Evolutionary conservation across 1,284 basidiomycete genomes (phyloP).

Genomic region (Rhodotorula glutinis): DNA sequence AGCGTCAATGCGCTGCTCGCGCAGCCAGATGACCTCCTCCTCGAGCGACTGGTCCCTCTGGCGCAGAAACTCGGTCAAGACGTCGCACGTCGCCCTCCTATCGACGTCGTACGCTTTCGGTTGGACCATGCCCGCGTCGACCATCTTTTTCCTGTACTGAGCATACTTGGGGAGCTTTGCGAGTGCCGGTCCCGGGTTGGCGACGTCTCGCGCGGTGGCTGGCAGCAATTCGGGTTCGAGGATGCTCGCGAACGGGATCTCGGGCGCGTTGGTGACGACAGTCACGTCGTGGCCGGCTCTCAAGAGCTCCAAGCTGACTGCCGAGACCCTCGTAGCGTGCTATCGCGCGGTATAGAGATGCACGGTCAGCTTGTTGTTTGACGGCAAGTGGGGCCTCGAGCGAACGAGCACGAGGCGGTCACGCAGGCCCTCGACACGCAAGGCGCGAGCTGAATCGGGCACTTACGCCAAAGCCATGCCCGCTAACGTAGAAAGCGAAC

Average conservation of each 20-base stretch:
- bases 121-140: conserved; percentile 45
- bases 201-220: conserved; percentile 19
- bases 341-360: neutral
- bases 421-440: neutral
- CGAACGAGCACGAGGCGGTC: neutral
- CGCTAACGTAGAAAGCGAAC: conserved; percentile 29
- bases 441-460: neutral
- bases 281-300: conserved; percentile 40
- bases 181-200: neutral
- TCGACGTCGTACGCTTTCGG: conserved; percentile 56
- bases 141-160: conserved; percentile 38
- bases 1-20: conserved; percentile 56
- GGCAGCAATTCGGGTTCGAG: conserved; percentile 29
- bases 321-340: conserved; percentile 44
- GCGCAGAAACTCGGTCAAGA: conserved; percentile 59
- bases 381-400: neutral
- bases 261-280: conserved; percentile 44
- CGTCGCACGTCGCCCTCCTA: conserved; percentile 63
- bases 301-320: conserved; percentile 41
- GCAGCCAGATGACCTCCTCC: conserved; percentile 61
- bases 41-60: conserved; percentile 58
- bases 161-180: conserved; percentile 15
- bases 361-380: conserved; percentile 1
- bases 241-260: conserved; percentile 40
- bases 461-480: conserved; percentile 36